Percentiles rank a stretch among this genome's conserved stretches.
Evolutionary conservation across 202 grass and related monocot genomes (phyloP).

Genomic region (Elaeis oleifera): DNA sequence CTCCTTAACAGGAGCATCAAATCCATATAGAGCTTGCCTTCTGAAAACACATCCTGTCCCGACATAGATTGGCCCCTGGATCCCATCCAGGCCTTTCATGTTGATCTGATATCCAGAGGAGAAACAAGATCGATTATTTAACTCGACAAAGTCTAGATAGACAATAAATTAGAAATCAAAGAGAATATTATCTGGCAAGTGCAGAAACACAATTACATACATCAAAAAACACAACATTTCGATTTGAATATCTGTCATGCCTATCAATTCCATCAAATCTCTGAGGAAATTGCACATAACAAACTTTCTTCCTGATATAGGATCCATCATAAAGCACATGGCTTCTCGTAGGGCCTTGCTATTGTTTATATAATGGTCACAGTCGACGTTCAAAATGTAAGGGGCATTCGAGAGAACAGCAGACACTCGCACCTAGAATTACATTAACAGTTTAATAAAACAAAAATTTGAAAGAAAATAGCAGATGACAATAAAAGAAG

Average conservation of each 20-base stretch:
- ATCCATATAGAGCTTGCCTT: slow-evolving; percentile 32
- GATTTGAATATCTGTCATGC: slow-evolving; percentile 27
- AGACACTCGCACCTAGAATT: slow-evolving; percentile 21
- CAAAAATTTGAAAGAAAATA: neutral
- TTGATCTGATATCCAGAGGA: slow-evolving; percentile 33
- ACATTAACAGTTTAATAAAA: neutral
- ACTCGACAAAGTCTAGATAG: neutral
- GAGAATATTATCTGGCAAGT: neutral
- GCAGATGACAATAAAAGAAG: too few species aligned
- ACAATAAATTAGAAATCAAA: neutral
- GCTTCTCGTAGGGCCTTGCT: slow-evolving; percentile 20
- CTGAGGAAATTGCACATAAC: slow-evolving; percentile 26
- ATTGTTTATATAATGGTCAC: slow-evolving; percentile 27
- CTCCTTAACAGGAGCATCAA: neutral
- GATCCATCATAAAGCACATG: slow-evolving; percentile 28
- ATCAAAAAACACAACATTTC: slow-evolving; percentile 25
- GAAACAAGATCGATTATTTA: neutral
- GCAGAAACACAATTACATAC: slow-evolving; percentile 1
- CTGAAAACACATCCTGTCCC: slow-evolving; percentile 47
- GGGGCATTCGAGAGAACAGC: slow-evolving; percentile 25
- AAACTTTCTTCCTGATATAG: slow-evolving; percentile 22
- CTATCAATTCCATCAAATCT: slow-evolving; percentile 24
- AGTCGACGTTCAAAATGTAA: slow-evolving; percentile 27
- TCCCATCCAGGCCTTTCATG: slow-evolving; percentile 54
- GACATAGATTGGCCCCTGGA: slow-evolving; percentile 52